These are phyloP conservation scores for Hyphodiscus sp. DNA, from an alignment of 2,329 filamentous ascomycete species.

Conservation along the genomic window DNA sequence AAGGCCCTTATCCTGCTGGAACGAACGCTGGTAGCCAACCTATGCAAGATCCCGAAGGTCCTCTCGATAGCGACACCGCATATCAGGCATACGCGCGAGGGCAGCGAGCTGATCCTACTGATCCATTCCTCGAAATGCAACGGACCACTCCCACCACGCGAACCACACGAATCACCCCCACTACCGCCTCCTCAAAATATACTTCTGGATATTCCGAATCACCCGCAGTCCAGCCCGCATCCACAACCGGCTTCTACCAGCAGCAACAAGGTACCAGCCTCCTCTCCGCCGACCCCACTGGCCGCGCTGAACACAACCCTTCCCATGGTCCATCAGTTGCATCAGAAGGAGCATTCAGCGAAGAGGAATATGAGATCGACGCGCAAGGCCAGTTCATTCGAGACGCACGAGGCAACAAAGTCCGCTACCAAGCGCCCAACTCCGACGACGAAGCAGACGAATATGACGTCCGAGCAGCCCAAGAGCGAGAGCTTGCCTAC, in stretches of 20 bases:
- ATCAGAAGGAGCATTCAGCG: slow-evolving; percentile 55
- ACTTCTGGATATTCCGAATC: slow-evolving; percentile 36
- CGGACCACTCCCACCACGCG: slow-evolving; percentile 23
- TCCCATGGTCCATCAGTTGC: slow-evolving; percentile 35
- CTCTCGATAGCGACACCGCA: slow-evolving; percentile 18
- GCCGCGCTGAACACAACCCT: slow-evolving; percentile 35
- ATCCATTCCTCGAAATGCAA: slow-evolving; percentile 52
- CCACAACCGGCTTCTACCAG: slow-evolving; percentile 37
- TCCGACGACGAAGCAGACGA: slow-evolving; percentile 51
- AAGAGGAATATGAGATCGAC: slow-evolving; percentile 67
- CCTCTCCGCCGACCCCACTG: slow-evolving; percentile 12
- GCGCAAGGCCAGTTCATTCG: slow-evolving; percentile 53
- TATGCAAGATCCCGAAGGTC: slow-evolving; percentile 17
- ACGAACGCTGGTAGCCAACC: slow-evolving; percentile 25
- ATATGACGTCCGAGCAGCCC: slow-evolving; percentile 41
- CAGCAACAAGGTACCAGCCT: slow-evolving; percentile 33
- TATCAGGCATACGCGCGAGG: slow-evolving; percentile 25
- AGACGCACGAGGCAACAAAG: slow-evolving; percentile 54
- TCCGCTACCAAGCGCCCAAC: slow-evolving; percentile 39
- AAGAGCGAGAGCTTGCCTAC: slow-evolving; percentile 23
- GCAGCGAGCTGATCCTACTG: slow-evolving; percentile 50
- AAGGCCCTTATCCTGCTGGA: slow-evolving; percentile 34
- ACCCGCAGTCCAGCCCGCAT: slow-evolving; percentile 37
- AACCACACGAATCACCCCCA: slow-evolving; percentile 20
- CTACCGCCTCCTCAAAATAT: slow-evolving; percentile 12